Base-by-base conservation (phyloP, 2,329 filamentous ascomycete genomes). In the Talaromyces sp. region DNA sequence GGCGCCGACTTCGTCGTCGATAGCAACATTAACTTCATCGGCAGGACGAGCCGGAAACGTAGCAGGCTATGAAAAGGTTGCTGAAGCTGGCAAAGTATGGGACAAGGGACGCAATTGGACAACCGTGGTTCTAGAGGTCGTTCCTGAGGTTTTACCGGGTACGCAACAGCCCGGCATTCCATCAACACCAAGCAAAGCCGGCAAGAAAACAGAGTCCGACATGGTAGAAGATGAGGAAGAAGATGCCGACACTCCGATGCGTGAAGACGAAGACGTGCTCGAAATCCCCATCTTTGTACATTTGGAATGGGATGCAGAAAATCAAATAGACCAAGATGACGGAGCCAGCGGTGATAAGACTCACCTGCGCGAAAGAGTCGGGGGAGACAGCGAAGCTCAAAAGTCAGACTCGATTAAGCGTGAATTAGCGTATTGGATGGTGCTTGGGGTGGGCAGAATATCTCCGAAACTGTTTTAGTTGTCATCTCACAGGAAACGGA, bases 271-370 rank as follows among this genome's bases (percentile, higher is more conserved):
- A 64, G 84, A 88, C 72, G 79, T 89, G 35, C 78, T 98, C 48
- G 95, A 99, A 82, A 94, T 99, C 70, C 94, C 95, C 63, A 88
- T 99, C 72, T 96, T 96, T 81, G 92, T 99, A 67, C 86, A 93
- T 27, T 85, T 97, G 64, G 93, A 97, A 76, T 99, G 93, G 88
- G 94, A 91, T 66, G 86, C 88, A 9, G 89, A 87, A 13, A 82
- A 84, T 3, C 79, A 80, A 64, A 74, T 73, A 67, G 77, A 74
- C 66, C 65, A 66, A 47, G 64, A 63, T 48, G 56, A 60, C 33
- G 43, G 39, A 37, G 41, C 35, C 14, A 43, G 35, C 10, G 39
- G 37, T n/a, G 63, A 65, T 39, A 61, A 62, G 19, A 41, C 39
- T 41, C 50, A 57, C 3, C 37, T 57, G 22, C 64, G 52, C n/a